A percentile compares a stretch with the other conserved stretches of the same genome.
Evolutionary conservation across 108 stramenopile genomes (phyloP).

Genomic region (Epipyxis sp.): DNA sequence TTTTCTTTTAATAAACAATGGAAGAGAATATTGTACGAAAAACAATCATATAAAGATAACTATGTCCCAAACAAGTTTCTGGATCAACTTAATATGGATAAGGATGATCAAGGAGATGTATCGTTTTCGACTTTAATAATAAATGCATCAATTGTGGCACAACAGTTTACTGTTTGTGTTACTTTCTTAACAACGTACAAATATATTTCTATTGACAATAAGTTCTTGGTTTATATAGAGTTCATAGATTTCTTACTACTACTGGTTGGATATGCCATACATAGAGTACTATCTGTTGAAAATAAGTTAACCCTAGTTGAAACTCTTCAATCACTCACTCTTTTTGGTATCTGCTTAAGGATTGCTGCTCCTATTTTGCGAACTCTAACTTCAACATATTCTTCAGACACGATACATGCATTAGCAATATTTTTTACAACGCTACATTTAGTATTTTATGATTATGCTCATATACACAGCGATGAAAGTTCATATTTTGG

Average conservation of each 20-base stretch:
- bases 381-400: slow-evolving; percentile 51
- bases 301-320: too few relatives aligned
- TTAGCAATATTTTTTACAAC: slow-evolving; percentile 42
- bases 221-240: slow-evolving; percentile 1
- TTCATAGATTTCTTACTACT: slow-evolving; percentile 38
- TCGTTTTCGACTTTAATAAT: neutral
- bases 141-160: slow-evolving; percentile 9
- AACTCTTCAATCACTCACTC: too few relatives aligned
- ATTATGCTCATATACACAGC: slow-evolving; percentile 33
- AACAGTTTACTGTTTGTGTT: slow-evolving; percentile 20
- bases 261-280: slow-evolving; percentile 33
- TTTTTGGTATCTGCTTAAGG: neutral
- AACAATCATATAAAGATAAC: slow-evolving; percentile 54
- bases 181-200: neutral
- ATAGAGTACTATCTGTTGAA: too few relatives aligned
- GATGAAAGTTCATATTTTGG: slow-evolving; percentile 21
- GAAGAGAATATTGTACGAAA: slow-evolving; percentile 36
- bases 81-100: slow-evolving; percentile 34
- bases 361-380: slow-evolving; percentile 51
- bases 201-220: neutral
- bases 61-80: slow-evolving; percentile 48
- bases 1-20: neutral
- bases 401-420: slow-evolving; percentile 56
- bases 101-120: neutral
- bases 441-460: slow-evolving; percentile 52